Conservation (phyloP, 1,139 yeast genomes). For the Saccharomyces hybrid region DNA sequence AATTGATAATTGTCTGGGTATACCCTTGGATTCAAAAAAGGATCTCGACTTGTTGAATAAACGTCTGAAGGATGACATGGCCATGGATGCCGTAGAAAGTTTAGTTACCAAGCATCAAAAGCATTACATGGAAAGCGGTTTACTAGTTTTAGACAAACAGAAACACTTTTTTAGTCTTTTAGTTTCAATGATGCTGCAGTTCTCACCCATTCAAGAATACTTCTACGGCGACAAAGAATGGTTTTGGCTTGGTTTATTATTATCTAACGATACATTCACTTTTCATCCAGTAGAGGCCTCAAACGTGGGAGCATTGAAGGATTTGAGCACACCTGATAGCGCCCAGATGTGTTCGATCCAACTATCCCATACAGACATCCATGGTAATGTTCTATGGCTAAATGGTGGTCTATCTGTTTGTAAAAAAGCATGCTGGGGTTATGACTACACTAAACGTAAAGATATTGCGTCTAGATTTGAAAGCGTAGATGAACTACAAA, state of each 20-base stretch:
- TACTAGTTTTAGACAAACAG: slow-evolving; percentile 40
- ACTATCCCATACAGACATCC: slow-evolving; percentile 4
- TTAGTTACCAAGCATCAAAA: slow-evolving; percentile 14
- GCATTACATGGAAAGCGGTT: slow-evolving; percentile 51
- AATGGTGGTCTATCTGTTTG: slow-evolving; percentile 10
- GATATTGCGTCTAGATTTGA: not conserved
- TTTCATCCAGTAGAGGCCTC: slow-evolving; percentile 7
- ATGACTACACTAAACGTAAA: slow-evolving; percentile 3
- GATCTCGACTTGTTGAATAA: not conserved
- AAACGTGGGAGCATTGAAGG: slow-evolving; percentile 3
- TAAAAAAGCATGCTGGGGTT: slow-evolving; percentile 5
- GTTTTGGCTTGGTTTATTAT: slow-evolving; percentile 44
- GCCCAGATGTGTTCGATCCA: slow-evolving; percentile 8
- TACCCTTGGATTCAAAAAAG: not conserved
- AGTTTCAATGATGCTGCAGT: slow-evolving; percentile 37
- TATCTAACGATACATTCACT: slow-evolving; percentile 3
- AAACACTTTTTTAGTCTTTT: slow-evolving; percentile 40
- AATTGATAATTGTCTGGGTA: not conserved
- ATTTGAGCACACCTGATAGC: not conserved
- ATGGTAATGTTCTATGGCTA: slow-evolving; percentile 6
- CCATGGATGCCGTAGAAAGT: not conserved
- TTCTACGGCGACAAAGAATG: slow-evolving; percentile 52
- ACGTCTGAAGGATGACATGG: not conserved
- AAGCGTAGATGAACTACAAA: not conserved
- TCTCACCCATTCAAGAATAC: slow-evolving; percentile 13